Conservation (phyloP, 768 basidiomycete genomes). For the Chalciporus piperatus region DNA sequence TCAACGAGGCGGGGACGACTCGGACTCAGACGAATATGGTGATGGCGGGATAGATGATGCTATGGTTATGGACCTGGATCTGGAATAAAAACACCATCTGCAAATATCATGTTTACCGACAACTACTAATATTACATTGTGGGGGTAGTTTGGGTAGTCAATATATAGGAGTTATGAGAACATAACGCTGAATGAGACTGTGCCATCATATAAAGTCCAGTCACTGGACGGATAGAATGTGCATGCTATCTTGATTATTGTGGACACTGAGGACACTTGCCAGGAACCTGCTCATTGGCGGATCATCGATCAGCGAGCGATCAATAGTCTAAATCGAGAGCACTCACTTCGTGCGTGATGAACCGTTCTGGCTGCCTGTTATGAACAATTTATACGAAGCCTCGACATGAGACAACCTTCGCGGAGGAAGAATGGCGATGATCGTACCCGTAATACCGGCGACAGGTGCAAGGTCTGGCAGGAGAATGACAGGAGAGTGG, state of each 20-base stretch:
- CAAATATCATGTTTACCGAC: not conserved
- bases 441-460: constrained; percentile 53
- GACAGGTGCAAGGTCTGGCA: constrained; percentile 43
- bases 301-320: constrained; percentile 21
- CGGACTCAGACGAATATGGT: constrained; percentile 57
- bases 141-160: not conserved
- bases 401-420: not conserved
- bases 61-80: constrained; percentile 57
- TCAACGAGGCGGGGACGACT: constrained; percentile 20
- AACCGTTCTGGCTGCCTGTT: constrained; percentile 54
- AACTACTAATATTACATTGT: constrained; percentile 17
- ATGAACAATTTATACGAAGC: not conserved
- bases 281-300: constrained; percentile 31
- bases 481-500: constrained; percentile 41
- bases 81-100: constrained; percentile 15
- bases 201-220: too few species aligned
- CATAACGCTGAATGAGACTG: not conserved
- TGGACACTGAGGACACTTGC: constrained; percentile 39
- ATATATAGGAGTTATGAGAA: constrained; percentile 15
- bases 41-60: constrained; percentile 67
- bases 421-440: not conserved
- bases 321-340: constrained; percentile 7
- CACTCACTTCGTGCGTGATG: constrained; percentile 42
- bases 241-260: not conserved
- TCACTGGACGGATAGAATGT: not conserved